Conservation (phyloP, 2,329 filamentous ascomycete genomes). For the Diaporthe vaccinii region DNA sequence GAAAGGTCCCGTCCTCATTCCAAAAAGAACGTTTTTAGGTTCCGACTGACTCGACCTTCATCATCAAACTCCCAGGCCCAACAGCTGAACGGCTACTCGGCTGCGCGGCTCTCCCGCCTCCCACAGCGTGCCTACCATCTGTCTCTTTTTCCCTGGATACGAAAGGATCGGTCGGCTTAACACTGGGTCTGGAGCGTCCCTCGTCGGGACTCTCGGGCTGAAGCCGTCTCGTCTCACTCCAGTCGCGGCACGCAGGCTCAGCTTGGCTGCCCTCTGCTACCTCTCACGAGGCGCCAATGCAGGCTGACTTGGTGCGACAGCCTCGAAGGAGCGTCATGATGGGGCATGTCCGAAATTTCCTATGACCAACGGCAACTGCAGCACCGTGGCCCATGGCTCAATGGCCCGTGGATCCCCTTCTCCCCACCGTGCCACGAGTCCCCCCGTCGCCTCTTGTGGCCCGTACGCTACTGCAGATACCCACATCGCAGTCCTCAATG, state of each 20-base stretch:
- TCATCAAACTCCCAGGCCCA: background rate
- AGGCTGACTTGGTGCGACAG: conserved; percentile 7
- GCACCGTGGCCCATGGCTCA: conserved; percentile 9
- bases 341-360: conserved; percentile 15
- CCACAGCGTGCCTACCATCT: conserved; percentile 3
- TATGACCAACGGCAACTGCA: conserved; percentile 30
- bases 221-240: background rate
- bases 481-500: conserved; percentile 24
- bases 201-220: background rate
- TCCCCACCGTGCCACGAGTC: background rate
- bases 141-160: background rate
- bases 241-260: background rate
- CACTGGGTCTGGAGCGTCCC: background rate
- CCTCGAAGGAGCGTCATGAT: conserved; percentile 17
- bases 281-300: conserved; percentile 13
- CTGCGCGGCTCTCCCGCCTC: conserved; percentile 2
- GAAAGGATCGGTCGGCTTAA: background rate
- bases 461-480: conserved; percentile 9
- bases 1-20: conserved; percentile 19
- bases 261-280: background rate
- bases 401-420: background rate
- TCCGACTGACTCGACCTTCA: conserved; percentile 27
- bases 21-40: conserved; percentile 24
- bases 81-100: background rate
- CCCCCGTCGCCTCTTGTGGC: background rate